Percentiles rank a stretch among this genome's conserved stretches.
These are phyloP conservation scores for Penicillium maclennaniae DNA, from an alignment of 495 filamentous ascomycete genomes.

Conservation along the genomic window DNA sequence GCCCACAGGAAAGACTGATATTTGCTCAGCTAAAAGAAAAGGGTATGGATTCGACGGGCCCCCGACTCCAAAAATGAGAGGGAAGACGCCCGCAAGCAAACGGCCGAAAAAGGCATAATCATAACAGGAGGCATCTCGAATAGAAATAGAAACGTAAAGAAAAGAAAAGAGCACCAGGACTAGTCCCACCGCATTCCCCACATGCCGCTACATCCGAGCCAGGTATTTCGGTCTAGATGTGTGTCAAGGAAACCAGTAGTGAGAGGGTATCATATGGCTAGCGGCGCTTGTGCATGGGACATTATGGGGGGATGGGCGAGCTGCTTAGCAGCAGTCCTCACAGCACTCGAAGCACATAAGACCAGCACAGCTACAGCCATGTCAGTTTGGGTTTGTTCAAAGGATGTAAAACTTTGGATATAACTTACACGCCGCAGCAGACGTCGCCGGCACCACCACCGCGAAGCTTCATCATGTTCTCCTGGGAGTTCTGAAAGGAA, in stretches of 20 bases:
- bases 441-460: conserved; percentile 40
- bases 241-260: background rate
- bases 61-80: background rate
- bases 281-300: background rate
- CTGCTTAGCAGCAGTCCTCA: conserved; percentile 25
- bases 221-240: background rate
- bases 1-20: background rate
- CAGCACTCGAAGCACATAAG: conserved; percentile 44
- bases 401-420: background rate
- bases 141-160: background rate
- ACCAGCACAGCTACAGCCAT: conserved; percentile 35
- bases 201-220: background rate
- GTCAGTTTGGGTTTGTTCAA: conserved; percentile 5
- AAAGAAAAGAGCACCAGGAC: background rate
- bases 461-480: conserved; percentile 41
- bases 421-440: conserved; percentile 45
- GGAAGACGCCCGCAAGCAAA: background rate
- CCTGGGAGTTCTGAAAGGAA: conserved; percentile 27
- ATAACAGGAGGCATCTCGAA: background rate
- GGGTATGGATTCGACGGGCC: conserved; percentile 11
- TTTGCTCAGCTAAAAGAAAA: conserved; percentile 10
- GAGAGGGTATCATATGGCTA: background rate
- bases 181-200: background rate
- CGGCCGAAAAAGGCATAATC: background rate
- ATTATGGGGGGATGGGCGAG: background rate